Percentiles rank a stretch among this genome's conserved stretches.
phyloP scores from a whole-genome alignment of 192 early-diverging fungal genomes.

The Backusella tuberculispora region DNA sequence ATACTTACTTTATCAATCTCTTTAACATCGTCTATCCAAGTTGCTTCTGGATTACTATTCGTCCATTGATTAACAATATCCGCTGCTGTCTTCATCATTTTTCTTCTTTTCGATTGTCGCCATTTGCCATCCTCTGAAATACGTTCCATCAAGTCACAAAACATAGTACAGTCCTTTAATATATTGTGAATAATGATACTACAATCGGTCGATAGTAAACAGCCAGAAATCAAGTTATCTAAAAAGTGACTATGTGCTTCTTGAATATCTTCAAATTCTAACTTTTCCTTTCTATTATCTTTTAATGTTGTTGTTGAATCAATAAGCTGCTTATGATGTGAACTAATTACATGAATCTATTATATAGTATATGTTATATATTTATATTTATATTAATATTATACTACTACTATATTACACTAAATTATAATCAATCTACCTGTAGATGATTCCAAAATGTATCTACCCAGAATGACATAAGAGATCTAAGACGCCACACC shows the following conservation, averaged over 20 bases:
- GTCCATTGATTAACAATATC: slow-evolving; percentile 37
- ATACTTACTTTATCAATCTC: slow-evolving; percentile 37
- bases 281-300: neutral
- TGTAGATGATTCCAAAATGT: slow-evolving; percentile 74
- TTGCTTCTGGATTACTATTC: neutral
- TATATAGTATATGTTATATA: neutral
- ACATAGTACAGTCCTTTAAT: slow-evolving; percentile 31
- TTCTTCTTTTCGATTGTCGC: slow-evolving; percentile 12
- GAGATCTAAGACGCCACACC: slow-evolving; percentile 55
- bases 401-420: no score
- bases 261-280: slow-evolving; percentile 50
- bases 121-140: slow-evolving; percentile 29
- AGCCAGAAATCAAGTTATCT: slow-evolving; percentile 38
- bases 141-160: slow-evolving; percentile 33
- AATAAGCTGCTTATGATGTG: slow-evolving; percentile 25
- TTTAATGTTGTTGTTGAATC: neutral
- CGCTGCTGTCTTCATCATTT: slow-evolving; percentile 23
- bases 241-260: slow-evolving; percentile 42
- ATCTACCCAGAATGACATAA: slow-evolving; percentile 75
- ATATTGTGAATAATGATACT: slow-evolving; percentile 25
- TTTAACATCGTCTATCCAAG: slow-evolving; percentile 27
- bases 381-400: neutral
- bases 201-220: slow-evolving; percentile 37
- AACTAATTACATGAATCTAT: slow-evolving; percentile 26
- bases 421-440: slow-evolving; percentile 45